Evolutionary conservation across 768 basidiomycete genomes (phyloP), one percentile per base, ranked within the genome.

Genomic region (Trametes gibbosa): DNA sequence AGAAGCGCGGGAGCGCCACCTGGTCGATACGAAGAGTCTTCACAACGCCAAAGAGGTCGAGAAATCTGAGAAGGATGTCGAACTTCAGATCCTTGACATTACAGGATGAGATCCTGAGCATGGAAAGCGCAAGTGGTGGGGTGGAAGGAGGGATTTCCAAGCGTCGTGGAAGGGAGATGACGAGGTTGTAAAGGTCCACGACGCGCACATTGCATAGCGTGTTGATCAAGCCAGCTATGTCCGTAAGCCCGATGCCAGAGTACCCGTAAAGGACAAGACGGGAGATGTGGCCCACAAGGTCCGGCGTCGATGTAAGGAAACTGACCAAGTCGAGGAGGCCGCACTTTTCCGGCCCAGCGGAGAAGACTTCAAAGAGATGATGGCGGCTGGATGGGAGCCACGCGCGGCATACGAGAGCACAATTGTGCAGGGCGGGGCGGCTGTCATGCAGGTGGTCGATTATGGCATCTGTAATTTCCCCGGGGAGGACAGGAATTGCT

Each of bases 361-460:
- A 12, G 39, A 52, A 25, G 24, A 29, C 19, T 7, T 5, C 39
- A 45, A 62, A 57, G 32, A 50, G 48, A 32, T 57, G 61, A 17
- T 45, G 53, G 1, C 62, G 42, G n/a, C 41, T 27, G 29, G 52
- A 41, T 8, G 42, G 43, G 7, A 58, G 46, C 57, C 62, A 63
- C 3, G 45, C 6, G 14, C 47, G 27, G 40, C 45, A 53, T 21
- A 52, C 50, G 24, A 64, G 59, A 8, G 52, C 39, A 27, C 59
- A 60, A 5, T 43, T 17, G 7, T 10, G 39, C 12, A 64, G 59
- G 5, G 59, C 47, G 16, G 14, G n/a, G 10, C 10, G 24, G 14
- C 57, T 50, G 40, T 60, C 59, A 21, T 61, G 54, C 9, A 64
- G 42, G 40, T 48, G 62, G 50, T 64, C 59, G 32, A 64, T 51